A percentile compares a stretch with the other conserved stretches of the same genome.
phyloP scores from a whole-genome alignment of 441 rosid species.

The Pelargonium fulgidum region DNA sequence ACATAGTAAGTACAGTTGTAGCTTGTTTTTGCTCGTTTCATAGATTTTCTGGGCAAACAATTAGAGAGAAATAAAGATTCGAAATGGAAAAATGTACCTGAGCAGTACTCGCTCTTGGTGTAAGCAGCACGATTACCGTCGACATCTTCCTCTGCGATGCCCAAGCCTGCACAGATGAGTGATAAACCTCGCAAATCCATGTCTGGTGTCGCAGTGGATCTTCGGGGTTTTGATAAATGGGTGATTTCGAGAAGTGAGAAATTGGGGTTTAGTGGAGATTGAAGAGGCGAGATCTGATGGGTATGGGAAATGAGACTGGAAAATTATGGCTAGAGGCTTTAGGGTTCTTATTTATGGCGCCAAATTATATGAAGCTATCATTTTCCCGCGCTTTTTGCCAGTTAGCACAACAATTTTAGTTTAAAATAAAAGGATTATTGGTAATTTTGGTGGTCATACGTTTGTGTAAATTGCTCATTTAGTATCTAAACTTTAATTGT shows the following conservation, averaged over 20 bases:
- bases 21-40: not conserved
- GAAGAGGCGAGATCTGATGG: slow-evolving; percentile 12
- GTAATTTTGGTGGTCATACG: too few species aligned
- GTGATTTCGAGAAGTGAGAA: not conserved
- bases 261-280: not conserved
- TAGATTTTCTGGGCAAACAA: not conserved
- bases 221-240: slow-evolving; percentile 8
- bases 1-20: not conserved
- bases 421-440: too few species aligned
- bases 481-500: too few species aligned
- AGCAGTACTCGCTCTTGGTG: slow-evolving; percentile 53
- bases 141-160: slow-evolving; percentile 47
- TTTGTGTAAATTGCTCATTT: too few species aligned
- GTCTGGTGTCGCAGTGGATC: slow-evolving; percentile 11
- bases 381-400: slow-evolving; percentile 52
- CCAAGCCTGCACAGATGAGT: slow-evolving; percentile 65
- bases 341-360: slow-evolving; percentile 43
- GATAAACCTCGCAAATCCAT: slow-evolving; percentile 70
- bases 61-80: not conserved
- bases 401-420: too few species aligned
- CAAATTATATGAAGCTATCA: slow-evolving; percentile 18
- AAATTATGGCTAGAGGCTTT: slow-evolving; percentile 9
- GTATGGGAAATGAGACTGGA: not conserved
- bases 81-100: slow-evolving; percentile 33
- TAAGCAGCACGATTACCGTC: slow-evolving; percentile 52